Evolutionary conservation across 352 stramenopile species (phyloP), one percentile per base, ranked within the genome.

Genomic region (Pythium aphanidermatum): DNA sequence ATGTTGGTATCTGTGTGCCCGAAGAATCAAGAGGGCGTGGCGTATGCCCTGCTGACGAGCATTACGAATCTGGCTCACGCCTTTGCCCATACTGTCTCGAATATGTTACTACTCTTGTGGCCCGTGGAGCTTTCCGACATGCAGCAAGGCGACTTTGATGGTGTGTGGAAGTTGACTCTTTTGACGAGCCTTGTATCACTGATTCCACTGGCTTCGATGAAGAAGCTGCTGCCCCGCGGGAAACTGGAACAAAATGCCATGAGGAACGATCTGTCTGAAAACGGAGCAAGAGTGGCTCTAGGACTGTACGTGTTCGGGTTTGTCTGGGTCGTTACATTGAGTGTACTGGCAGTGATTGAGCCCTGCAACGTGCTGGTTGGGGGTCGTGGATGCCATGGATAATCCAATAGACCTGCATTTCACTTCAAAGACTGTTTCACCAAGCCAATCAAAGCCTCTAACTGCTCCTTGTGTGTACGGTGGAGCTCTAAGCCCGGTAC

Each of bases 1-100:
- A 86, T 89, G 65, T 82, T 89, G 31, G 78, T 89, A 11, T 62
- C 66, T 4, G 74, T 88, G 16, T 92, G 80, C 39, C 80, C 80
- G 0, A 60, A 86, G 19, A 67, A 70, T 14, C 80, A 92, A 38
- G 80, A 92, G 38, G 80, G 76, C 1, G 65, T 89, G 21, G 77
- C 80, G 5, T 92, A 83, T 51, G 74, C 80, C 24, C 63, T 92
- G 14, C 67, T 92, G 27, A 89, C 80, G 16, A 81, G 80, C 59
- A 76, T 89, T 23, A 70, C 64, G 17, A 92, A 92, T 34, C 53
- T 92, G 10, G 58, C 80, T 0, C 74, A 83, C 20, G 74, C 67
- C 3, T 83, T 92, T 45, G 62, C 77, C 13, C 66, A 63, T 55
- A 92, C 80, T 6, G 58, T 89, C 21, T 86, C 80, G 25, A 92